These are phyloP conservation scores for Tardiomyces depauwii DNA, from an alignment of 1,139 yeast genomes.

Conservation along the genomic window DNA sequence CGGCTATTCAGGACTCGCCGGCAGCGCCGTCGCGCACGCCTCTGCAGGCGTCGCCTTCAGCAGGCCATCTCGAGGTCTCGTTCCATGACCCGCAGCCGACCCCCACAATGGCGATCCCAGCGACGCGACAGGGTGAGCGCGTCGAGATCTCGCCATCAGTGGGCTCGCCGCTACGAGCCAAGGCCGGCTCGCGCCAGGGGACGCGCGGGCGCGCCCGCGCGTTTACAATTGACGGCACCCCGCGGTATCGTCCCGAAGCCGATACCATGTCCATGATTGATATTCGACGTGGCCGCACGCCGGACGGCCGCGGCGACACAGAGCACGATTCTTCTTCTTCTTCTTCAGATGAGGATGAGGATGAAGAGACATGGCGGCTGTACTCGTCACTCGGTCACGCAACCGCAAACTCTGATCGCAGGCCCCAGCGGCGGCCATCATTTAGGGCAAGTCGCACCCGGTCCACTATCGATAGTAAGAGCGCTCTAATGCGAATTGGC, in stretches of 20 bases:
- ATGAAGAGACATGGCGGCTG: neutral
- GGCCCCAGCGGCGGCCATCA: neutral
- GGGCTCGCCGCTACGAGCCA: neutral
- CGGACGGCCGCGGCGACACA: neutral
- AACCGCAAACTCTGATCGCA: neutral
- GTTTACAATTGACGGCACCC: slow-evolving; percentile 10
- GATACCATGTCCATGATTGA: neutral
- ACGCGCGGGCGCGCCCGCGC: slow-evolving; percentile 7
- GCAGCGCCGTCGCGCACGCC: neutral
- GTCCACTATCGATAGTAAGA: neutral
- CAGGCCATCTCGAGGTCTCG: slow-evolving; percentile 11
- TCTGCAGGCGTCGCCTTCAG: neutral
- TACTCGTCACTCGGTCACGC: neutral
- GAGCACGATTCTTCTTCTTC: neutral
- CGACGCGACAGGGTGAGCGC: slow-evolving; percentile 69
- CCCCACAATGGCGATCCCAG: slow-evolving; percentile 74
- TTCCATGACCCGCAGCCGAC: slow-evolving; percentile 45
- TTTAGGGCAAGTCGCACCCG: neutral
- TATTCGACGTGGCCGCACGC: neutral
- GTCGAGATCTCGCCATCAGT: slow-evolving; percentile 52
- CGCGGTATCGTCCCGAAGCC: slow-evolving; percentile 8
- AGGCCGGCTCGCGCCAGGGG: neutral
- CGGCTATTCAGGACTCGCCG: neutral
- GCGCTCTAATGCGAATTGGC: neutral
- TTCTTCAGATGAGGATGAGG: too few relatives aligned